Percentiles rank a stretch among this genome's conserved stretches.
These are phyloP conservation scores for Tetradesmus obliquus DNA, from an alignment of 139 green algal species.

Conservation along the genomic window DNA sequence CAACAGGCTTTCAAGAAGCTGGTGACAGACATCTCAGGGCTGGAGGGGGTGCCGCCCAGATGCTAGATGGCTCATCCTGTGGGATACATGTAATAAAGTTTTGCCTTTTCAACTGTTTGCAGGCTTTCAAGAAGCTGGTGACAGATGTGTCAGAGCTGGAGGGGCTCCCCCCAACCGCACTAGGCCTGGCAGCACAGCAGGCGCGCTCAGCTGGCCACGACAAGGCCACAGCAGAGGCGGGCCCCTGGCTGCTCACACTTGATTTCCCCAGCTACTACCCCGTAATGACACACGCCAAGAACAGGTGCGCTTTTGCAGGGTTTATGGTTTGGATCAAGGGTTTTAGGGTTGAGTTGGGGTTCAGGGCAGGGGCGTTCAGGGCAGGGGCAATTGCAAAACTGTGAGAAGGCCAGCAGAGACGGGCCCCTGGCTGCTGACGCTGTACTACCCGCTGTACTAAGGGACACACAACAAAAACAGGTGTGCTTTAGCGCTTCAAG, in stretches of 20 bases:
- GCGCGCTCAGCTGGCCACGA: constrained; percentile 73
- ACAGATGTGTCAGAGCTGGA: constrained; percentile 84
- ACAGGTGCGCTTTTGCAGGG: constrained; percentile 58
- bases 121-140: constrained; percentile 88
- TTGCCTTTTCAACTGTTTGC: background rate
- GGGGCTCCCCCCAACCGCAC: constrained; percentile 82
- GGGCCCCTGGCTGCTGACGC: background rate
- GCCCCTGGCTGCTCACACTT: constrained; percentile 96
- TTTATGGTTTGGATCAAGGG: background rate
- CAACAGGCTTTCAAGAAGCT: constrained; percentile 82
- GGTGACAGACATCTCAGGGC: constrained; percentile 71
- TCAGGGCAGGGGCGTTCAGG: background rate
- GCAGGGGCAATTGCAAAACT: background rate
- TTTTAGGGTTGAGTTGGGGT: background rate
- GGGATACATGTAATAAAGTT: background rate
- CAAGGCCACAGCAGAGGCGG: constrained; percentile 81
- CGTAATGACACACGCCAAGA: constrained; percentile 90
- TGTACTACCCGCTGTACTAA: constrained; percentile 93
- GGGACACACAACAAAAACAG: too few species aligned
- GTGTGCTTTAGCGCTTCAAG: background rate
- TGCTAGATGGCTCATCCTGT: background rate
- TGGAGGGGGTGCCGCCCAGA: background rate
- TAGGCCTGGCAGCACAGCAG: constrained; percentile 71
- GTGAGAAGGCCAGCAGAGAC: background rate
- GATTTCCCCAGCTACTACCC: constrained; percentile 92